These are phyloP conservation scores for Trichoderma polysporum DNA, from an alignment of 2,329 filamentous ascomycete species.

Conservation along the genomic window DNA sequence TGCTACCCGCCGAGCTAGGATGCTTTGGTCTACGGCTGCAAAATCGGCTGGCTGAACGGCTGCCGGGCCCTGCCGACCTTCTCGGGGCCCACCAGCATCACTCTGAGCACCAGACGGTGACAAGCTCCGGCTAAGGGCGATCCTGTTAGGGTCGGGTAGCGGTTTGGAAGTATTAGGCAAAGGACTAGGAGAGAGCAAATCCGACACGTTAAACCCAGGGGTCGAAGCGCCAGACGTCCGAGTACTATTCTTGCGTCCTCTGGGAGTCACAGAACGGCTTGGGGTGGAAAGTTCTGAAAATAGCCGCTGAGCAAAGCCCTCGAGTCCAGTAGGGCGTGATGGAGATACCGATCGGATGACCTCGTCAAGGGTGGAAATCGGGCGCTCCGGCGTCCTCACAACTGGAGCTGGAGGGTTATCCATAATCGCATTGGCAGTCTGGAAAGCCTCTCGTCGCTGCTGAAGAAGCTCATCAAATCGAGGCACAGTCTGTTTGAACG, in stretches of 20 bases:
- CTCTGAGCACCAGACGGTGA: conserved; percentile 41
- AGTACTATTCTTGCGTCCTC: conserved; percentile 48
- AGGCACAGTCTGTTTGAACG: conserved; percentile 63
- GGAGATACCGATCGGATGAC: conserved; percentile 50
- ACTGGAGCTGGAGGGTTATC: conserved; percentile 34
- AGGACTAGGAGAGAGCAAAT: conserved; percentile 32
- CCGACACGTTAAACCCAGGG: conserved; percentile 26
- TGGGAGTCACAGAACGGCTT: conserved; percentile 46
- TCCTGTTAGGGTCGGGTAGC: conserved; percentile 31
- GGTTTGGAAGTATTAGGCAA: conserved; percentile 45
- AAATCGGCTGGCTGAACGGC: conserved; percentile 59
- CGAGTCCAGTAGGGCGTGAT: conserved; percentile 53
- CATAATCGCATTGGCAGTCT: conserved; percentile 54
- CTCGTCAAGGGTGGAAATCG: conserved; percentile 43
- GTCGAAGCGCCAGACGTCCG: conserved; percentile 35
- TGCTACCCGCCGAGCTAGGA: conserved; percentile 55
- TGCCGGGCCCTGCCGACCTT: conserved; percentile 37
- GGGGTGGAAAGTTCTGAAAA: conserved; percentile 59
- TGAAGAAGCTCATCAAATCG: conserved; percentile 72
- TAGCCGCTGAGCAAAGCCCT: conserved; percentile 62
- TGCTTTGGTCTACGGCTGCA: conserved; percentile 63
- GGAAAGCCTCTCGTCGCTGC: conserved; percentile 63
- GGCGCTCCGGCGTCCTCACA: conserved; percentile 32
- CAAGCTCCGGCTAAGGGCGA: conserved; percentile 39
- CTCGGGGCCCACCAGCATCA: conserved; percentile 29